phyloP scores from a whole-genome alignment of 495 filamentous ascomycete genomes.

The Trichoderma reesei region DNA sequence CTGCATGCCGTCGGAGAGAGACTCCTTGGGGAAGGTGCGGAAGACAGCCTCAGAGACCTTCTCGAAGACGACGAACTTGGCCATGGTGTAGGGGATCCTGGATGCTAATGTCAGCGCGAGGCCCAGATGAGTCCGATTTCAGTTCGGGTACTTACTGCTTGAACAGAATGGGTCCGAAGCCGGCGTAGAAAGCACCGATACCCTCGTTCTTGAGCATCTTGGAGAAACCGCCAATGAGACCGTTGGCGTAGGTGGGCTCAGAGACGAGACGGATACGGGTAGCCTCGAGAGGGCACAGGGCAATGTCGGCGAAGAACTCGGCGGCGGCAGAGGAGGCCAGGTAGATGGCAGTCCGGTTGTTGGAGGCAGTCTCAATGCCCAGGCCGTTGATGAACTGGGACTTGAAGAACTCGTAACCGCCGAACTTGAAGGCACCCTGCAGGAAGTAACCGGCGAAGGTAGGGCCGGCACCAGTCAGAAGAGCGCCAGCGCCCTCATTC shows the following conservation, averaged over 20 bases:
- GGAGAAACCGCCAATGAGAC: conserved; percentile 69
- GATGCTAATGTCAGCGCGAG: not conserved
- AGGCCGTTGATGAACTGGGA: conserved; percentile 77
- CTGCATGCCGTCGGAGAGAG: conserved; percentile 60
- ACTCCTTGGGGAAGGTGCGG: conserved; percentile 63
- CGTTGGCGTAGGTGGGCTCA: conserved; percentile 74
- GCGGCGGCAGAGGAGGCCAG: conserved; percentile 72
- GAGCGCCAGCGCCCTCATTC: conserved; percentile 78
- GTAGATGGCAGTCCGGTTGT: conserved; percentile 85
- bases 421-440: conserved; percentile 91
- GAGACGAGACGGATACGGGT: conserved; percentile 93
- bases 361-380: conserved; percentile 67
- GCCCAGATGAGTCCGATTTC: conserved; percentile 37
- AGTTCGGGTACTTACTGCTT: conserved; percentile 91
- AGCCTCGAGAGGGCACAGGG: conserved; percentile 87
- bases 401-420: conserved; percentile 95
- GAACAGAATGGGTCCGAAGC: conserved; percentile 88
- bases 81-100: conserved; percentile 98
- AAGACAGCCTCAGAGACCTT: conserved; percentile 82
- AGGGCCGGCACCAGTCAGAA: conserved; percentile 79
- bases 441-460: conserved; percentile 91
- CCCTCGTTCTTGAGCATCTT: conserved; percentile 84
- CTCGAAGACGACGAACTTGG: conserved; percentile 99
- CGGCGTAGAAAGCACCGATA: conserved; percentile 85
- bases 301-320: conserved; percentile 92